A percentile compares a stretch with the other conserved stretches of the same genome.
These are phyloP conservation scores for Apophysomyces variabilis DNA, from an alignment of 371 early-diverging fungal genomes.

Conservation along the genomic window DNA sequence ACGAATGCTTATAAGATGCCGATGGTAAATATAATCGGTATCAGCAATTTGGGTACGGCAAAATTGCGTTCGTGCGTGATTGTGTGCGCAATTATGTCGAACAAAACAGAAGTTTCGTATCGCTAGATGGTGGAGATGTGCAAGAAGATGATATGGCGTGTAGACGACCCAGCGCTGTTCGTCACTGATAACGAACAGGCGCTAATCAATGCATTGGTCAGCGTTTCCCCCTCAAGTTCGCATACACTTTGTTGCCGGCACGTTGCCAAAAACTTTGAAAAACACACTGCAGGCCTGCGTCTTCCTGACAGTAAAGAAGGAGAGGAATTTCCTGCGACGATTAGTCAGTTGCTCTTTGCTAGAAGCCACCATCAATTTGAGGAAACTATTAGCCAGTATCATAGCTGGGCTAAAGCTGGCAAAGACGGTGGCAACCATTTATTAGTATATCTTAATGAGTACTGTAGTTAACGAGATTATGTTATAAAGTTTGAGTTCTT, in stretches of 20 bases:
- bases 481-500: no score
- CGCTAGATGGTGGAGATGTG: not conserved
- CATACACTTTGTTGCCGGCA: slow-evolving; percentile 16
- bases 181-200: slow-evolving; percentile 16
- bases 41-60: not conserved
- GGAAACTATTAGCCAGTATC: not conserved
- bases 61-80: not conserved
- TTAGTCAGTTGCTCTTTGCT: not conserved
- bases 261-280: slow-evolving; percentile 3
- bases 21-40: not conserved
- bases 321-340: not conserved
- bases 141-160: not conserved
- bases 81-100: not conserved
- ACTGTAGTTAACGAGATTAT: no score
- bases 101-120: not conserved
- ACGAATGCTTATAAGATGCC: not conserved
- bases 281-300: not conserved
- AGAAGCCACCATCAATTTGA: not conserved
- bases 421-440: no score
- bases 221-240: not conserved
- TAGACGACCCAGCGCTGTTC: not conserved
- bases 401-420: not conserved
- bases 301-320: not conserved
- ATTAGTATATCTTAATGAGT: no score
- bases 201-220: not conserved